phyloP scores from a whole-genome alignment of 495 filamentous ascomycete genomes.

The Aspergillus saccharolyticus region DNA sequence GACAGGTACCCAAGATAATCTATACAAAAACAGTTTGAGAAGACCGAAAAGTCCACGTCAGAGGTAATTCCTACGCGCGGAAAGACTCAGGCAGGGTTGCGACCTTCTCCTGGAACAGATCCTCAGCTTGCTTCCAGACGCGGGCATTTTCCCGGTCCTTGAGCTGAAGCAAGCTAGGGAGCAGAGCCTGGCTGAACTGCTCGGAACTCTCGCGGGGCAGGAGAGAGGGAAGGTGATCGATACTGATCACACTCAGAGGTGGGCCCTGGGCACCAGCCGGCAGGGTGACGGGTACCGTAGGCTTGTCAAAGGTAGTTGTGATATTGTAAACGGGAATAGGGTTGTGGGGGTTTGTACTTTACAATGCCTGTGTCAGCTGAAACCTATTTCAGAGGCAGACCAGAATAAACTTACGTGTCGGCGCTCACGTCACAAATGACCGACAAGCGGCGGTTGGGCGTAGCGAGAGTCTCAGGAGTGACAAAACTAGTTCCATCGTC shows the following conservation, averaged over 20 bases:
- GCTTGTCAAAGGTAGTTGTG: slow-evolving; percentile 75
- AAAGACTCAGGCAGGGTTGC: slow-evolving; percentile 54
- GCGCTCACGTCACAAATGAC: slow-evolving; percentile 87
- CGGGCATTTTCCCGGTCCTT: slow-evolving; percentile 65
- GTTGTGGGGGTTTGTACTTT: slow-evolving; percentile 64
- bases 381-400: not conserved
- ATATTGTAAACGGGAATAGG: slow-evolving; percentile 81
- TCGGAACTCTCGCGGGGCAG: slow-evolving; percentile 85
- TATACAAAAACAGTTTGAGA: not conserved
- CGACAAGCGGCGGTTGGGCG: slow-evolving; percentile 64
- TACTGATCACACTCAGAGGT: slow-evolving; percentile 72
- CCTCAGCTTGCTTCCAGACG: slow-evolving; percentile 81
- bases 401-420: slow-evolving; percentile 45
- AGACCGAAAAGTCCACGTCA: not conserved
- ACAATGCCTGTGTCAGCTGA: not conserved
- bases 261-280: slow-evolving; percentile 48
- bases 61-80: not conserved
- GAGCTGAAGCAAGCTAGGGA: slow-evolving; percentile 73
- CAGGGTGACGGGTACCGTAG: slow-evolving; percentile 66
- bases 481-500: slow-evolving; percentile 41
- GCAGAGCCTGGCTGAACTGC: slow-evolving; percentile 72
- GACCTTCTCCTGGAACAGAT: slow-evolving; percentile 82
- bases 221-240: slow-evolving; percentile 86
- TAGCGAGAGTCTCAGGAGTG: slow-evolving; percentile 59
- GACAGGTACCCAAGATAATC: not conserved